Percentiles rank a stretch among this genome's conserved stretches.
These are phyloP conservation scores for Ambrosia hybrid DNA, from an alignment of 140 eudicot genomes.

Conservation along the genomic window DNA sequence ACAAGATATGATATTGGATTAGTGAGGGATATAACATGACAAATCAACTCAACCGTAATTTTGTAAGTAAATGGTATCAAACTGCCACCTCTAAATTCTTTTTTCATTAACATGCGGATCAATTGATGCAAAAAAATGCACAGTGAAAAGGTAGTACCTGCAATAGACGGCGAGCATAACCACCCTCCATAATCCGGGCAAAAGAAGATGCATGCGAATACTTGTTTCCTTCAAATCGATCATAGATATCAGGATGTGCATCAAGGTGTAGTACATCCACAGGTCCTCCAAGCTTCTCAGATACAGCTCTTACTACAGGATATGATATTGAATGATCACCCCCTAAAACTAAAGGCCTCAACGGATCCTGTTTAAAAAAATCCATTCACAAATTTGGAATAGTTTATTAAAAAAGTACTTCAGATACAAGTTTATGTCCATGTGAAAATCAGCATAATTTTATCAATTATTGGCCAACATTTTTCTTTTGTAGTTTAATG, in stretches of 20 bases:
- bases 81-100: background rate
- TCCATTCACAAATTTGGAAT: conserved; percentile 1
- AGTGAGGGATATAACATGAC: background rate
- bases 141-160: conserved; percentile 46
- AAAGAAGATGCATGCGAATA: conserved; percentile 98
- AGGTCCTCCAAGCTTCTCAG: conserved; percentile 98
- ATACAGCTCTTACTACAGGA: conserved; percentile 91
- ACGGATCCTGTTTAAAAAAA: conserved; percentile 53
- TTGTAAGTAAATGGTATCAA: background rate
- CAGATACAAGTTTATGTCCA: too few relatives aligned
- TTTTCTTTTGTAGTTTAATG: background rate
- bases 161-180: conserved; percentile 86
- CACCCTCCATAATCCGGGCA: conserved; percentile 99
- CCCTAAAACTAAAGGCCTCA: conserved; percentile 90
- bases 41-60: background rate
- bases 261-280: conserved; percentile 91
- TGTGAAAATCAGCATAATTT: too few relatives aligned
- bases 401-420: background rate
- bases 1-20: background rate
- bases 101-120: background rate
- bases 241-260: conserved; percentile 97
- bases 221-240: conserved; percentile 85
- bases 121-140: background rate
- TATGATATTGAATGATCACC: conserved; percentile 98
- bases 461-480: too few relatives aligned